Conservation (phyloP, 306 rosid genomes). For the Cajanus cajan region DNA sequence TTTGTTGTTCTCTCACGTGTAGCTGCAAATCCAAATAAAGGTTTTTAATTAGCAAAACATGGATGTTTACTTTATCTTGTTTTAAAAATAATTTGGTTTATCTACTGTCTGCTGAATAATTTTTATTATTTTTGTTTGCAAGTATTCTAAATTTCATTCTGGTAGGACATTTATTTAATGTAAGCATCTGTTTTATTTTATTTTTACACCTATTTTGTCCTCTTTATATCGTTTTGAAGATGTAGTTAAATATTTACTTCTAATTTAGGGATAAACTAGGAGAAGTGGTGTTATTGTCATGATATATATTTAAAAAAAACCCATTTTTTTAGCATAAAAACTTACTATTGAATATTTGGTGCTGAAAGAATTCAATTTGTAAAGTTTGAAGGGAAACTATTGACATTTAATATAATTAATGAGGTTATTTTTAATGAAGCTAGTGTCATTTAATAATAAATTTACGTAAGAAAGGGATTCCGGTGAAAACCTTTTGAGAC, state of each 20-base stretch:
- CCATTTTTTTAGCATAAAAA: not conserved
- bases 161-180: conserved; percentile 5
- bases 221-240: not conserved
- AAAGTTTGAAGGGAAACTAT: not conserved
- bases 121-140: conserved; percentile 5
- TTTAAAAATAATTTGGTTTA: conserved; percentile 21
- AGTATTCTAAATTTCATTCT: conserved; percentile 19
- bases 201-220: not conserved
- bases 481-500: not conserved
- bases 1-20: conserved; percentile 60
- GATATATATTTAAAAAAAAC: not conserved
- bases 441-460: not conserved
- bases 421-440: not conserved
- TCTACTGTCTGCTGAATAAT: conserved; percentile 13
- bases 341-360: not conserved
- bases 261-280: not conserved
- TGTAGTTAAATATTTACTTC: not conserved
- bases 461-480: not conserved
- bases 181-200: not conserved
- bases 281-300: not conserved
- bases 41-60: conserved; percentile 45
- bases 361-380: not conserved
- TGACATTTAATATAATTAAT: not conserved
- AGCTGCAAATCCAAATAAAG: conserved; percentile 54
- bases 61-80: conserved; percentile 15